These are phyloP conservation scores for Komagataea norvegica DNA, from an alignment of 1,139 yeast genomes.

Conservation along the genomic window DNA sequence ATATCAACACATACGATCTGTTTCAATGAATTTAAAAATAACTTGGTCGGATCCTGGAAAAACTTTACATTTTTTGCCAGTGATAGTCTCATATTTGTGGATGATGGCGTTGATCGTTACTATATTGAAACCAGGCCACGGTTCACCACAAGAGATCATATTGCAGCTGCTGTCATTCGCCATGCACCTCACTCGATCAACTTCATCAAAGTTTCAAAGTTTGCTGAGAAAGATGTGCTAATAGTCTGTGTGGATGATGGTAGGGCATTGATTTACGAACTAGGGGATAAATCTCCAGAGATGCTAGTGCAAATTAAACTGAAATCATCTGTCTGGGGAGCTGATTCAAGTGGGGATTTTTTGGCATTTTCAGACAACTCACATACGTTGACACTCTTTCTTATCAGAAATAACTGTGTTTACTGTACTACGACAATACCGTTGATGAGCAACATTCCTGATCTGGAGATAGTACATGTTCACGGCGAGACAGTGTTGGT, in stretches of 20 bases:
- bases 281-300: constrained; percentile 15
- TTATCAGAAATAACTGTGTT: constrained; percentile 25
- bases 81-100: constrained; percentile 10
- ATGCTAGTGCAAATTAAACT: constrained; percentile 39
- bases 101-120: constrained; percentile 5
- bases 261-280: constrained; percentile 41
- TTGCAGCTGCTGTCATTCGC: constrained; percentile 42
- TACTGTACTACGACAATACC: constrained; percentile 32
- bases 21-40: constrained; percentile 16
- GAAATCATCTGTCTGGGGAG: constrained; percentile 61
- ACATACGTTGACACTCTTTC: constrained; percentile 41
- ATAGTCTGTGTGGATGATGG: constrained; percentile 58
- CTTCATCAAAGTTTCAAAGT: constrained; percentile 33
- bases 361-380: constrained; percentile 58
- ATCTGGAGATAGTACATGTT: constrained; percentile 39
- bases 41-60: constrained; percentile 17
- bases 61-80: constrained; percentile 13
- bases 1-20: background rate
- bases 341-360: constrained; percentile 42
- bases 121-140: constrained; percentile 15
- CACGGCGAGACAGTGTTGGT: constrained; percentile 20
- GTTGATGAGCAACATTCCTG: constrained; percentile 57
- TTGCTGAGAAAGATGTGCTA: constrained; percentile 35
- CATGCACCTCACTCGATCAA: constrained; percentile 56
- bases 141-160: constrained; percentile 15